Percentiles rank a stretch among this genome's conserved stretches.
These are phyloP conservation scores for Porpolomopsis calyptriformis DNA, from an alignment of 768 basidiomycete species.

Conservation along the genomic window DNA sequence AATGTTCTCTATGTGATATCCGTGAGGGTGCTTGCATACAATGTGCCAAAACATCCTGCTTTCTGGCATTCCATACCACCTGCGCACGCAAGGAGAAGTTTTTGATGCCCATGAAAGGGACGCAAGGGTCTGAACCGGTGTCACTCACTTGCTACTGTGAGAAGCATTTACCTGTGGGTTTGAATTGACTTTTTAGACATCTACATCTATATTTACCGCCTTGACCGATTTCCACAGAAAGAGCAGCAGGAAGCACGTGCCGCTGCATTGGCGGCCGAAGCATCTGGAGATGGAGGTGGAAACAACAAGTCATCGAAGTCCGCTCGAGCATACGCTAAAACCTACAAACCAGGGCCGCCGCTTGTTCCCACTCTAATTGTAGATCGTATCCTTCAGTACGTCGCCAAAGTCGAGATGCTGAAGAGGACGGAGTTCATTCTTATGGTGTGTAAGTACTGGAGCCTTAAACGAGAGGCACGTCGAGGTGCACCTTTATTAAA, in stretches of 20 bases:
- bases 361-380: slow-evolving; percentile 81
- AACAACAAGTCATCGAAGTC: slow-evolving; percentile 51
- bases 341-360: slow-evolving; percentile 86
- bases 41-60: slow-evolving; percentile 84
- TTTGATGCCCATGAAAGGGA: slow-evolving; percentile 78
- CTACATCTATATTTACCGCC: neutral
- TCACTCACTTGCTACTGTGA: slow-evolving; percentile 79
- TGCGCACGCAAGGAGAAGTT: slow-evolving; percentile 85
- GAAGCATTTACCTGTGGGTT: slow-evolving; percentile 76
- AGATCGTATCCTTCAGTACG: slow-evolving; percentile 68
- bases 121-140: slow-evolving; percentile 62
- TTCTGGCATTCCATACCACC: slow-evolving; percentile 87
- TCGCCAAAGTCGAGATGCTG: slow-evolving; percentile 53
- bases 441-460: slow-evolving; percentile 87
- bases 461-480: slow-evolving; percentile 87
- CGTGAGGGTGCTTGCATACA: slow-evolving; percentile 85
- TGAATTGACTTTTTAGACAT: neutral
- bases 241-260: slow-evolving; percentile 57
- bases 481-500: slow-evolving; percentile 91
- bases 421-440: slow-evolving; percentile 73
- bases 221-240: slow-evolving; percentile 29
- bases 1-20: slow-evolving; percentile 37
- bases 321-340: slow-evolving; percentile 84
- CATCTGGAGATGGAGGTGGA: slow-evolving; percentile 28
- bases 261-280: slow-evolving; percentile 37